Conservation (phyloP, 1,284 basidiomycete species). For the Chondrostereum purpureum region DNA sequence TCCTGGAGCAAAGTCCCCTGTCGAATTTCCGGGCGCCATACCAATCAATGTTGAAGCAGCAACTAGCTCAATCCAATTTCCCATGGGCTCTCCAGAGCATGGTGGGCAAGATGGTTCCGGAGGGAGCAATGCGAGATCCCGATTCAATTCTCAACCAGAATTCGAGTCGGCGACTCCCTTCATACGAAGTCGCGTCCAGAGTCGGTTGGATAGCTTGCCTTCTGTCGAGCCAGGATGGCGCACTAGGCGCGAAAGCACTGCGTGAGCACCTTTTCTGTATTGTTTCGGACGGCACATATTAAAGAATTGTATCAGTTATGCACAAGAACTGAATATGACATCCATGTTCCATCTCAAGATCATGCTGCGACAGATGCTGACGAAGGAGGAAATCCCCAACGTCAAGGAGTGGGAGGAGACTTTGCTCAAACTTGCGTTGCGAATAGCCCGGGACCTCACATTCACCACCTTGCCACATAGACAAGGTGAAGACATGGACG, state of each 20-base stretch:
- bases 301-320: conserved; percentile 44
- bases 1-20: conserved; percentile 41
- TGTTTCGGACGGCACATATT: conserved; percentile 1
- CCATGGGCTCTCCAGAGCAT: conserved; percentile 68
- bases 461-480: conserved; percentile 70
- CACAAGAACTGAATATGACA: conserved; percentile 74
- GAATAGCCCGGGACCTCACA: conserved; percentile 71
- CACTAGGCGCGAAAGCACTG: conserved; percentile 73
- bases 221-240: conserved; percentile 70
- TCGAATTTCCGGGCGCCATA: conserved; percentile 48
- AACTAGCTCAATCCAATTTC: conserved; percentile 74
- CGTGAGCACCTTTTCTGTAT: conserved; percentile 40
- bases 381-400: conserved; percentile 69
- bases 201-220: conserved; percentile 54
- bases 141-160: conserved; percentile 64
- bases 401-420: conserved; percentile 82
- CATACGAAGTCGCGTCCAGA: conserved; percentile 75
- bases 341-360: conserved; percentile 84
- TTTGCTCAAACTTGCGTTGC: conserved; percentile 72
- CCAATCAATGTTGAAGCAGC: conserved; percentile 43
- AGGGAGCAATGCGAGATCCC: conserved; percentile 40
- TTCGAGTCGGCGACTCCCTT: conserved; percentile 67
- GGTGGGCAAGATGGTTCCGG: conserved; percentile 52
- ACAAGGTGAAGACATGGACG: conserved; percentile 89
- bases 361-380: conserved; percentile 88